Conservation (phyloP, 176 grass and related monocot genomes). For the Dactylis glomerata region DNA sequence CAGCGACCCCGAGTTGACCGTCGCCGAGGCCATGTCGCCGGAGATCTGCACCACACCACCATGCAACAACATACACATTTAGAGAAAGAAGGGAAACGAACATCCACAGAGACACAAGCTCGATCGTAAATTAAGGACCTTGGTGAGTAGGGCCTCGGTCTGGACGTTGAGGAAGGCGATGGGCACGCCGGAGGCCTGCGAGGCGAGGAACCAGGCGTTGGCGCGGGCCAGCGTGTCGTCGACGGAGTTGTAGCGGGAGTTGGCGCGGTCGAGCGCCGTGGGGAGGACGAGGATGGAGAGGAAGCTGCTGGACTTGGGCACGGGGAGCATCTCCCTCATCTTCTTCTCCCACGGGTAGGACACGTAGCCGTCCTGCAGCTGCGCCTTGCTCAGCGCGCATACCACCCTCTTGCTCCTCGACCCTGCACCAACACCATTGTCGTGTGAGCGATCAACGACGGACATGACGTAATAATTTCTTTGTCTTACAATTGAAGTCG, state of each 20-base stretch:
- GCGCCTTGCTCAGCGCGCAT: conserved; percentile 81
- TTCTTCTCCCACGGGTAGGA: conserved; percentile 95
- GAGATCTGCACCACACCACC: conserved; percentile 56
- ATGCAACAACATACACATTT: neutral
- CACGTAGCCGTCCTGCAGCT: conserved; percentile 90
- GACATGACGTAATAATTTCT: neutral
- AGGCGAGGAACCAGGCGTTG: conserved; percentile 76
- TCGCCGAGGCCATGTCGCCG: conserved; percentile 85
- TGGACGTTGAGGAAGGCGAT: conserved; percentile 79
- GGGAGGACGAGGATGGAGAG: conserved; percentile 87
- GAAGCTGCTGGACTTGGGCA: conserved; percentile 69
- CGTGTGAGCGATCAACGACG: neutral
- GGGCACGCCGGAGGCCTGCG: conserved; percentile 70
- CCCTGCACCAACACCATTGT: conserved; percentile 31
- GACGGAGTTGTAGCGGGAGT: conserved; percentile 70
- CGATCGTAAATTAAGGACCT: conserved; percentile 28
- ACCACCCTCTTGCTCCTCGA: conserved; percentile 78
- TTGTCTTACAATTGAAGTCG: neutral
- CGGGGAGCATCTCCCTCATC: conserved; percentile 73
- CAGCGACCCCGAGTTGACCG: conserved; percentile 78
- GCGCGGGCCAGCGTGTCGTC: conserved; percentile 85
- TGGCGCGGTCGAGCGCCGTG: conserved; percentile 52
- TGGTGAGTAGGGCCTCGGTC: conserved; percentile 92
- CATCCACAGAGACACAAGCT: neutral
- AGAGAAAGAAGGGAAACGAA: neutral